Evolutionary conservation across 805 yeast genomes (phyloP), one percentile per base, ranked within the genome.

Genomic region (Candida quercuum): DNA sequence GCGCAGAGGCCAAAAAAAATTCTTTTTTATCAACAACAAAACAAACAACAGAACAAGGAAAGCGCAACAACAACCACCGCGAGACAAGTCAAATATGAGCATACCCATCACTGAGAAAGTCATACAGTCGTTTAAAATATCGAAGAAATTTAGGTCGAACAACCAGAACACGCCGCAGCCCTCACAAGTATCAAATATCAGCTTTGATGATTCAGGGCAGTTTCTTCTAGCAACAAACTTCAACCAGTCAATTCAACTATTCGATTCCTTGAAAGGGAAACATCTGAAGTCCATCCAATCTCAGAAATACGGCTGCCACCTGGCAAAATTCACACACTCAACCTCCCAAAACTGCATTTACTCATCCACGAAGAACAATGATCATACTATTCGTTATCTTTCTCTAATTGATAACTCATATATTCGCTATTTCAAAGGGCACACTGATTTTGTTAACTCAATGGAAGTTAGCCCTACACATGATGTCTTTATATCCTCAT

Each of bases 221-320:
- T 82, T 67, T 56, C 66, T 86, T 24, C 60, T 93, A 24, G 72
- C 94, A 2, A 67, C 93, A 0, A 87, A 95, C 4, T 76, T 79
- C 6, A 94, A 86, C 61, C 91, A 86, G 54, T 69, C 84, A 19
- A 78, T 93, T 50, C 94, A 87, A 51, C 63, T 93, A 15, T 91
- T 87, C 57, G 95, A 91, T 60, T 65, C 74, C 15, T 63, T 73
- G 24, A 71, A 72, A 42, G 97, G 96, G 6, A 67, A 72, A 37
- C 83, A 78, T 44, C 51, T 71, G 31, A 84, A 81, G 49, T 76
- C 87, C 4, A 72, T 86, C 8, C 81, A 76, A 41, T 81, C 93
- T 21, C 89, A 88, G 62, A 93, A 93, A 55, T 93, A 93, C 51
- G 99, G 99, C 1, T 85, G 88, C 40, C 88, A 86, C 52, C 61